Conservation (phyloP, 2,329 filamentous ascomycete species). For the Fusarium sp. region DNA sequence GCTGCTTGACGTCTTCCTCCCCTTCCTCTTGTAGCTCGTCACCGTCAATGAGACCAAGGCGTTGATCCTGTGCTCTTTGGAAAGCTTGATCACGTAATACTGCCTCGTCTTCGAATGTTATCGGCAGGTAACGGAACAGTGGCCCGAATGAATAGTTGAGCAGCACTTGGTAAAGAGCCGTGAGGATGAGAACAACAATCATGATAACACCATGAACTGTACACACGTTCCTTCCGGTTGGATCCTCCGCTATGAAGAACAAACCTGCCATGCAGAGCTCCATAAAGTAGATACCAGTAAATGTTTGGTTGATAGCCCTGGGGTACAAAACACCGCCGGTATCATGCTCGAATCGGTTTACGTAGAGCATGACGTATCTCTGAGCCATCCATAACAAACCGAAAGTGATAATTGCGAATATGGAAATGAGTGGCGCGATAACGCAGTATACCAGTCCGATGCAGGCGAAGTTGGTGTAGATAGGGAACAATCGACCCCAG, state of each 20-base stretch:
- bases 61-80: constrained; percentile 78
- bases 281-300: constrained; percentile 95
- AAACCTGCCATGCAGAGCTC: constrained; percentile 89
- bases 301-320: constrained; percentile 92
- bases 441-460: constrained; percentile 92
- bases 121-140: constrained; percentile 88
- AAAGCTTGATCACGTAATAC: constrained; percentile 92
- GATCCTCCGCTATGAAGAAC: constrained; percentile 81
- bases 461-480: constrained; percentile 96
- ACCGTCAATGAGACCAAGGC: constrained; percentile 71
- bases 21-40: constrained; percentile 56
- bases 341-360: constrained; percentile 88
- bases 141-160: constrained; percentile 88
- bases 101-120: constrained; percentile 95
- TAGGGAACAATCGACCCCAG: constrained; percentile 95
- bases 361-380: constrained; percentile 96
- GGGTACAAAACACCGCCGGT: constrained; percentile 95
- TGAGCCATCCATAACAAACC: constrained; percentile 92
- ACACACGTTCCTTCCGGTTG: constrained; percentile 67
- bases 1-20: constrained; percentile 56
- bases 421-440: constrained; percentile 87
- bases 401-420: constrained; percentile 96
- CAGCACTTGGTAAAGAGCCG: constrained; percentile 80
- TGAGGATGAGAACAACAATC: constrained; percentile 79
- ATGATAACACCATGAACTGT: constrained; percentile 85